Evolutionary conservation across 257 asterid species (phyloP).

Genomic region (Penstemon davidsonii): DNA sequence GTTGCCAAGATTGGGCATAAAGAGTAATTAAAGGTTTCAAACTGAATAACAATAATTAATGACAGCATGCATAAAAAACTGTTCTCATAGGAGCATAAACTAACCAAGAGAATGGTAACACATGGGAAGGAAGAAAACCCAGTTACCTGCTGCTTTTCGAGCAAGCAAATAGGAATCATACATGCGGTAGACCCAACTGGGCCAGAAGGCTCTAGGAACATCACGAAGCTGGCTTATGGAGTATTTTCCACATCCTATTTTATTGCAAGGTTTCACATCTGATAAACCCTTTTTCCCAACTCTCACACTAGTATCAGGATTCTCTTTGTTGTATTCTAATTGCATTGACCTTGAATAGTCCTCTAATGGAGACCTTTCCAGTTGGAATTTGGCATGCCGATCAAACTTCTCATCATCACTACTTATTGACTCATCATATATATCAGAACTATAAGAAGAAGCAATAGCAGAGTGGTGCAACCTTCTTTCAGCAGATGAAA

Average conservation of each 20-base stretch:
- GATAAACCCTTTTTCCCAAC: conserved; percentile 35
- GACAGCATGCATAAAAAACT: neutral
- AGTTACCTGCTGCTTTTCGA: conserved; percentile 81
- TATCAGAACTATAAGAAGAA: conserved; percentile 47
- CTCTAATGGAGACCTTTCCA: conserved; percentile 42
- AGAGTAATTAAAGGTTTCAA: conserved; percentile 6
- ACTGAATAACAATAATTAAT: neutral
- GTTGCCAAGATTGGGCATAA: neutral
- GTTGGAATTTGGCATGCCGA: conserved; percentile 29
- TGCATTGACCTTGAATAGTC: conserved; percentile 37
- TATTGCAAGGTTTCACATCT: conserved; percentile 34
- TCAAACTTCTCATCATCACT: conserved; percentile 79
- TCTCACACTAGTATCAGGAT: conserved; percentile 34
- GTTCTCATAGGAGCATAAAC: conserved; percentile 1
- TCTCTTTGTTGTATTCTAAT: conserved; percentile 34
- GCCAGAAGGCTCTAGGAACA: conserved; percentile 85
- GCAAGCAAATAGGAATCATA: conserved; percentile 86
- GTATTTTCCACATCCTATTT: conserved; percentile 42
- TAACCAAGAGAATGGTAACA: conserved; percentile 1
- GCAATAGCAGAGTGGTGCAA: conserved; percentile 71
- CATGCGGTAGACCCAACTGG: conserved; percentile 91
- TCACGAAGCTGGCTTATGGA: conserved; percentile 54
- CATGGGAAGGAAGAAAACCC: conserved; percentile 21
- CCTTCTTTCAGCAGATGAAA: conserved; percentile 73
- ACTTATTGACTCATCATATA: conserved; percentile 50